These are phyloP conservation scores for Brassica carinata DNA, from an alignment of 345 rosid genomes.

Conservation along the genomic window DNA sequence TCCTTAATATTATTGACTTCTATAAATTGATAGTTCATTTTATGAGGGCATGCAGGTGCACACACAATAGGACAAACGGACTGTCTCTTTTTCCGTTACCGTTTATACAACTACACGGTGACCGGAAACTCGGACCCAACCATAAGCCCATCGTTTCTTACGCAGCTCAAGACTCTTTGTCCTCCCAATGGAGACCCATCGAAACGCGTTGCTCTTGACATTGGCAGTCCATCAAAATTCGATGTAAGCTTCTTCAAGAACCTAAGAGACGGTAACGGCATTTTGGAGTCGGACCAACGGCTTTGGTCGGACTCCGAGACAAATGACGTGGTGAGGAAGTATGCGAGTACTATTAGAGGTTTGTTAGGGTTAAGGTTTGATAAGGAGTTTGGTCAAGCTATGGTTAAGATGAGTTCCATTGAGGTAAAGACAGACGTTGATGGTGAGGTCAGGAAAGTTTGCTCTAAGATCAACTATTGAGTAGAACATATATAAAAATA, in stretches of 20 bases:
- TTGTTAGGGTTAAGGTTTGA: constrained; percentile 62
- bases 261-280: constrained; percentile 60
- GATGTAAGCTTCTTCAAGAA: constrained; percentile 67
- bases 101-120: constrained; percentile 71
- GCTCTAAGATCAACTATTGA: constrained; percentile 60
- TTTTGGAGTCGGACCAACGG: constrained; percentile 79
- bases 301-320: constrained; percentile 64
- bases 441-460: constrained; percentile 70
- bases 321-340: constrained; percentile 47
- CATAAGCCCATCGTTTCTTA: constrained; percentile 55
- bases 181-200: constrained; percentile 64
- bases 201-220: constrained; percentile 61
- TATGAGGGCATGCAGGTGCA: constrained; percentile 49
- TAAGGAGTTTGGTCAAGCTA: constrained; percentile 59
- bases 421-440: constrained; percentile 62
- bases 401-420: constrained; percentile 77
- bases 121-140: constrained; percentile 69
- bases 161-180: constrained; percentile 59
- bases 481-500: neutral
- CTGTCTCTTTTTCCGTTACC: constrained; percentile 63
- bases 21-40: neutral
- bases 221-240: constrained; percentile 51
- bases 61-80: constrained; percentile 79
- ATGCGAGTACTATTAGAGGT: constrained; percentile 60
- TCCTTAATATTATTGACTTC: neutral